Base-by-base conservation (phyloP, 352 stramenopile species). In the Pythium grandisporangium region DNA sequence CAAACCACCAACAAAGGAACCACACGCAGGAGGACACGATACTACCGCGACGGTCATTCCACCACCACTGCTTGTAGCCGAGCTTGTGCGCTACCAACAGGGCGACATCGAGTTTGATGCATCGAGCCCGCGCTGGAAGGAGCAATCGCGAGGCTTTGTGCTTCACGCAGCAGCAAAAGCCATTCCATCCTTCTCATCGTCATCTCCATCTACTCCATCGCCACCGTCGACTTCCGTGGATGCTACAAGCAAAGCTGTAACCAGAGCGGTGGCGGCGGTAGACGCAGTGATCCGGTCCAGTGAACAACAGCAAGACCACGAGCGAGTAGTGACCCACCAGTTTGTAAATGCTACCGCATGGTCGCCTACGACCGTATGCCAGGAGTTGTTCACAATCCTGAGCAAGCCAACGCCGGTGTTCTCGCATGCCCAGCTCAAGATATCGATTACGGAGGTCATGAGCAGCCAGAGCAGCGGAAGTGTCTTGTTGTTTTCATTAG, bases 91-190 rank as follows among this genome's bases (percentile, higher is more conserved):
- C 25, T 71, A 36, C 14, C 35, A 40, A 13, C 44, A 47, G 19
- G 17, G 42, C 10, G 42, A 56, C 17, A 13, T 45, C 22, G 50
- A 52, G 24, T 60, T 38, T 21, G 36, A 58, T 37, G 14, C 20
- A 8, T 21, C 22, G 0, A 13, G 4, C 1, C 34, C 19, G 1
- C 39, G 49, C 7, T 84, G 68, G 71, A 58, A 58, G 32, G 71
- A 87, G 26, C 45, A 80, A 2, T 84, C 69, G 17, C 55, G 74
- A 27, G 74, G 74, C 0, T 87, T 84, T 42, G 46, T 80, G 32
- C 50, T 87, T n/a, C n/a, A n/a, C n/a, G n/a, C n/a, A n/a, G n/a
- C n/a, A n/a, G n/a, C n/a, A n/a, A n/a, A n/a, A n/a, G n/a, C n/a
- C n/a, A n/a, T n/a, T n/a, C n/a, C n/a, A n/a, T n/a, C n/a, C n/a